Base-by-base conservation (phyloP, 306 rosid genomes). In the Canavalia ensiformis region DNA sequence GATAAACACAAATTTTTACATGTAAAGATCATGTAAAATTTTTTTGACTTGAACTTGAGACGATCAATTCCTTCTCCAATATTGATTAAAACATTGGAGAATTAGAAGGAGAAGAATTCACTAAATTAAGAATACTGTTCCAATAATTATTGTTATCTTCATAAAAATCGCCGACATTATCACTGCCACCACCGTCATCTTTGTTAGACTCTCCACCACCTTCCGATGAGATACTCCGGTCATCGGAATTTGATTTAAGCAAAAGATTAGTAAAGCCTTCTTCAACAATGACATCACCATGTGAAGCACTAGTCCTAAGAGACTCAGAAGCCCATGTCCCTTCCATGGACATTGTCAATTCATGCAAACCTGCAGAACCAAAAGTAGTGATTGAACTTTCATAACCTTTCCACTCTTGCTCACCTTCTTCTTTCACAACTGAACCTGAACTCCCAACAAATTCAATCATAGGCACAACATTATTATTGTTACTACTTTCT, bases 141-240 rank as follows among this genome's bases (percentile, higher is more conserved):
- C 99, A 96, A 55, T 96, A 96, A 68, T 89, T 93, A 87, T 96
- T 94, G 82, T 88, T 92, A 86, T 95, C 99, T 77, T 90, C 98
- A 54, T 85, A 91, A 80, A 86, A 90, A 44, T 89, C 92, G 55
- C 75, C 66, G 2, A 57, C 57, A 3, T 30, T 9, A 0, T 34
- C 58, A 4, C 52, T 34, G 37, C 84, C 85, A 3, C 85, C 75
- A 12, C 75, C 78, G 0, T 76, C 83, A 2, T 77, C 88, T 1
- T 83, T 86, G 8, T 88, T 90, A 6, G 95, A 90, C 5, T 90
- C 91, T 11, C 88, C 87, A 0, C 94, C 90, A 12, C 85, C 91
- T 2, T 88, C 97, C 0, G 99, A 94, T 0, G 99, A 94, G 52
- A 88, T 79, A 18, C 92, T 90, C 66, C 72, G 84, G 44, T 93